Evolutionary conservation across 148 eudicot genomes (phyloP).

Genomic region (Diospyros kaki): DNA sequence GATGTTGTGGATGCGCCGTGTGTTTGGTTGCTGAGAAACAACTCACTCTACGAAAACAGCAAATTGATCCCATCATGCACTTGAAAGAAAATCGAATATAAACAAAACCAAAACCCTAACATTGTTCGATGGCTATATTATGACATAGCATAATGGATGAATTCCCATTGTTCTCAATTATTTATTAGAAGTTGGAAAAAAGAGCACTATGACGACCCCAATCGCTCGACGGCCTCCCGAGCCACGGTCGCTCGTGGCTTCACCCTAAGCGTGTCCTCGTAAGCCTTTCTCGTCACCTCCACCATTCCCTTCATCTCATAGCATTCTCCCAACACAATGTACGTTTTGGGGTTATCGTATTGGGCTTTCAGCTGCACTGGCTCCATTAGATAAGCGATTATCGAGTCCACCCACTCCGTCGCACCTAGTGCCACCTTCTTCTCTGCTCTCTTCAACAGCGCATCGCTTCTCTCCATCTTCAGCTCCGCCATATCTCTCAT

Average conservation of each 20-base stretch:
- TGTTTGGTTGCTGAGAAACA: too few species aligned
- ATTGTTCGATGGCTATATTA: too few species aligned
- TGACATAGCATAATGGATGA: too few species aligned
- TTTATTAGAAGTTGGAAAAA: too few species aligned
- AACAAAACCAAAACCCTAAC: too few species aligned
- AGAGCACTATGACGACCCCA: conserved; percentile 12
- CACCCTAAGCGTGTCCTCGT: conserved; percentile 39
- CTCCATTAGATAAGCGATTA: conserved; percentile 45
- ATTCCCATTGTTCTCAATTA: too few species aligned
- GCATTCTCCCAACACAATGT: conserved; percentile 56
- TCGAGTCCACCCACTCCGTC: conserved; percentile 33
- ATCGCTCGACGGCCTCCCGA: conserved; percentile 40
- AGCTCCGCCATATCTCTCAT: conserved; percentile 47
- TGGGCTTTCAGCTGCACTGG: conserved; percentile 54
- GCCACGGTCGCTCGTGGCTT: conserved; percentile 32
- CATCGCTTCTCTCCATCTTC: conserved; percentile 56
- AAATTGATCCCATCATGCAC: too few species aligned
- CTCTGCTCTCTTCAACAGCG: conserved; percentile 62
- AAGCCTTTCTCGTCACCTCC: conserved; percentile 51
- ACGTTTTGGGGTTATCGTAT: conserved; percentile 43
- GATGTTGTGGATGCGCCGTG: too few species aligned
- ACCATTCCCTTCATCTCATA: conserved; percentile 47
- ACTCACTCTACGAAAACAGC: too few species aligned
- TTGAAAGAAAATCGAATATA: too few species aligned
- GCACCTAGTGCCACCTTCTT: conserved; percentile 40